Evolutionary conservation across 1,284 basidiomycete species (phyloP), one percentile per base, ranked within the genome.

Genomic region (Cerioporus squamosus): DNA sequence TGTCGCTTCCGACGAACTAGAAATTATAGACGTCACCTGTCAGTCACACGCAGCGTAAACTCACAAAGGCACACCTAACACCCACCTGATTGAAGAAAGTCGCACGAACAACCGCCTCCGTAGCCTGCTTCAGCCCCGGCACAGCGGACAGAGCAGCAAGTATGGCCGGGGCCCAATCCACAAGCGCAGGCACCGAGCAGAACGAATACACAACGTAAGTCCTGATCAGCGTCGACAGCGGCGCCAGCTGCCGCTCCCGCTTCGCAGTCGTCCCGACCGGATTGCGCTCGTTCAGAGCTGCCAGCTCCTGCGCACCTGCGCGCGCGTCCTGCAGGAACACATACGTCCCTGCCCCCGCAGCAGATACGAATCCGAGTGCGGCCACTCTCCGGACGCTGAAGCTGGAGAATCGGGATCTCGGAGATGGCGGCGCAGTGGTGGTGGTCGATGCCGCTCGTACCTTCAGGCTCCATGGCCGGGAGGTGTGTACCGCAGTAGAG

Each of bases 1-100:
- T 89, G 60, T 97, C 94, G 5, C 91, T 94, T 1, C 94, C 93
- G 6, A 96, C 94, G 67, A 97, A 97, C 86, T 94, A 70, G 15
- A 68, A 61, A 80, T 80, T 4, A 33, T 26, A n/a, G n/a, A n/a
- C n/a, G n/a, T 17, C 50, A n/a, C 17, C 17, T 17, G 48, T 22
- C 15, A 15, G 38, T 6, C 22, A 33, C 42, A n/a, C 36, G 26
- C 63, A 29, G n/a, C n/a, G n/a, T 47, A 18, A 42, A 9, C 10
- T 20, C 9, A 42, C 22, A 50, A 46, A 12, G 40, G 14, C 14
- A 36, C 51, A 22, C 60, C n/a, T 24, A 51, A 38, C 6, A 70
- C 80, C 31, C 63, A 89, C 90, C 74, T 94, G 92, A 48, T 84
- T 79, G 70, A 96, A 97, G 78, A 97, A 97, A 2, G 95, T 97